Conservation (phyloP, 2,329 filamentous ascomycete species). For the Colletotrichum agaves region DNA sequence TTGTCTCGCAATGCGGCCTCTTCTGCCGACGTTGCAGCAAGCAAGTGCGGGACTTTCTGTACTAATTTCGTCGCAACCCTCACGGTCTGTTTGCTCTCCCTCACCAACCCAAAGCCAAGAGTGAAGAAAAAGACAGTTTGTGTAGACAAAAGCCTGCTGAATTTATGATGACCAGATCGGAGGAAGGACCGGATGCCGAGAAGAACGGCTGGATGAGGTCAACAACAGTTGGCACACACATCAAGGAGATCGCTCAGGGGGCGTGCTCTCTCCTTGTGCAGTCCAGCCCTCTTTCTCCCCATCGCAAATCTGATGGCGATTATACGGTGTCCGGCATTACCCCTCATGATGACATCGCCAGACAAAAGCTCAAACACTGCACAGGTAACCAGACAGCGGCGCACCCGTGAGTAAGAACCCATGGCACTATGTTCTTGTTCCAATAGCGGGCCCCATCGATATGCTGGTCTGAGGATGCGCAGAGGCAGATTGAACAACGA, state of each 20-base stretch:
- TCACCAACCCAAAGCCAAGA: conserved; percentile 7
- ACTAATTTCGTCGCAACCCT: conserved; percentile 10
- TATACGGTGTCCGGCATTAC: conserved; percentile 1
- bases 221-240: not conserved
- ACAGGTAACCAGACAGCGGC: not conserved
- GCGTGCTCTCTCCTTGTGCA: not conserved
- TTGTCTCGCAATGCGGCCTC: not conserved
- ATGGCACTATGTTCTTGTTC: not conserved
- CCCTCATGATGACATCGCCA: conserved; percentile 5
- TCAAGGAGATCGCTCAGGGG: conserved; percentile 9
- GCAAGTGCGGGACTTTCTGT: conserved; percentile 7
- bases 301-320: conserved; percentile 7
- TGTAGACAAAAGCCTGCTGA: not conserved
- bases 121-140: conserved; percentile 26
- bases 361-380: conserved; percentile 2
- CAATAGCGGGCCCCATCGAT: not conserved
- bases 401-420: not conserved
- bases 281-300: not conserved
- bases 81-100: not conserved
- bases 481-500: not conserved
- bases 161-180: conserved; percentile 5
- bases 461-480: not conserved
- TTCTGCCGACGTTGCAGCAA: not conserved
- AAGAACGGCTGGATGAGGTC: conserved; percentile 12
- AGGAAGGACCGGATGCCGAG: not conserved